phyloP scores from a whole-genome alignment of 257 asterid genomes.

The Eucommia ulmoides region DNA sequence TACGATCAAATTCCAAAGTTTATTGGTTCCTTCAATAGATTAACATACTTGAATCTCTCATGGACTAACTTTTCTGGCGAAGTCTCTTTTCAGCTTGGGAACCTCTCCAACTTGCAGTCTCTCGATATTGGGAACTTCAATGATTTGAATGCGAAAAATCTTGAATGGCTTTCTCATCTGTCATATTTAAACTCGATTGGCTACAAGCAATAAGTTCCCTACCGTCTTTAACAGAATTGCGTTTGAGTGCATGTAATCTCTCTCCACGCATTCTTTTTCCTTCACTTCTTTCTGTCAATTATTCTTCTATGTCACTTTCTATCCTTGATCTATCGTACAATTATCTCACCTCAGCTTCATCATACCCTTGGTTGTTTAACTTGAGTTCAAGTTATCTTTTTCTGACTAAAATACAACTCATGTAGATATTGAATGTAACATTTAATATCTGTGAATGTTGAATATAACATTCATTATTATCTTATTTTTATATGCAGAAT shows the following conservation, averaged over 20 bases:
- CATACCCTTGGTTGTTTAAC: slow-evolving; percentile 15
- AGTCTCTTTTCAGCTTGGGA: slow-evolving; percentile 3
- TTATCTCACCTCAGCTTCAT: slow-evolving; percentile 5
- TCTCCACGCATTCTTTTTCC: not conserved
- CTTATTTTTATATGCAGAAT: too few relatives aligned
- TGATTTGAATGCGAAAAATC: slow-evolving; percentile 1
- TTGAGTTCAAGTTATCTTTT: too few relatives aligned
- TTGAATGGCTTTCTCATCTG: slow-evolving; percentile 11
- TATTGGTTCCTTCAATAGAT: slow-evolving; percentile 4
- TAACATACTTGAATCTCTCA: slow-evolving; percentile 2
- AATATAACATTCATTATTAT: too few relatives aligned
- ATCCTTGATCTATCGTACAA: not conserved
- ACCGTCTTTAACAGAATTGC: slow-evolving; percentile 6
- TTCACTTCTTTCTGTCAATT: not conserved
- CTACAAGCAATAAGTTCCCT: slow-evolving; percentile 5
- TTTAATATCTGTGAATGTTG: too few relatives aligned
- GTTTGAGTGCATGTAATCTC: not conserved
- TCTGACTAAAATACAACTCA: too few relatives aligned
- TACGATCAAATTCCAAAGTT: slow-evolving; percentile 1
- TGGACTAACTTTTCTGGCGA: not conserved
- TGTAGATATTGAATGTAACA: too few relatives aligned
- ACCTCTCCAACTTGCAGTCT: slow-evolving; percentile 5
- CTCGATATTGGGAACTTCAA: slow-evolving; percentile 6
- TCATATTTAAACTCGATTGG: not conserved
- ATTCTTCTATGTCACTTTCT: slow-evolving; percentile 9